phyloP scores from a whole-genome alignment of 768 basidiomycete species.

The Lepiota brunneoincarnata region DNA sequence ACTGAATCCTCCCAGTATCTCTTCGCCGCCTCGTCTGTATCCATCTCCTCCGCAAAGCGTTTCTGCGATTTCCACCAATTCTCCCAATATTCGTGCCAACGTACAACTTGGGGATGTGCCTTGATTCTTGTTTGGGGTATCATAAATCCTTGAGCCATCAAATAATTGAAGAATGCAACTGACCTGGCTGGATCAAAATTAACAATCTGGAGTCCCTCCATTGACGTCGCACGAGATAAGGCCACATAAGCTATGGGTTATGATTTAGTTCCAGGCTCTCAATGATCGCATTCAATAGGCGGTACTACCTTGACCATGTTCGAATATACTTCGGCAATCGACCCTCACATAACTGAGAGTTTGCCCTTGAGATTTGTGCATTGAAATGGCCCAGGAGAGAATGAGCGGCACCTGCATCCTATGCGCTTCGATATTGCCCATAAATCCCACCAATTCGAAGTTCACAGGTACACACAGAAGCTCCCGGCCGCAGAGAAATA shows the following conservation, averaged over 20 bases:
- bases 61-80: slow-evolving; percentile 13
- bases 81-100: slow-evolving; percentile 47
- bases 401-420: slow-evolving; percentile 55
- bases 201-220: slow-evolving; percentile 58
- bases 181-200: slow-evolving; percentile 61
- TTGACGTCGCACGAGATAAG: slow-evolving; percentile 64
- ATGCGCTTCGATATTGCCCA: slow-evolving; percentile 54
- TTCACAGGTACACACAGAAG: slow-evolving; percentile 51
- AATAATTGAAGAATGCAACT: too few species aligned
- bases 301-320: slow-evolving; percentile 65
- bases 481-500: slow-evolving; percentile 47
- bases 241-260: slow-evolving; percentile 56
- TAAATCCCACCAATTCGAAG: slow-evolving; percentile 56
- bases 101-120: slow-evolving; percentile 55
- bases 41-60: slow-evolving; percentile 19
- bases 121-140: slow-evolving; percentile 37
- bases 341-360: slow-evolving; percentile 79
- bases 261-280: background rate
- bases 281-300: background rate
- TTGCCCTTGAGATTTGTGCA: slow-evolving; percentile 91
- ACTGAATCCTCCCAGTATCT: slow-evolving; percentile 11
- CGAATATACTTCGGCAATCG: slow-evolving; percentile 71
- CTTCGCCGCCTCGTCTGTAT: slow-evolving; percentile 21
- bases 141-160: too few species aligned
- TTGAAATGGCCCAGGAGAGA: slow-evolving; percentile 79